Evolutionary conservation across 2,329 filamentous ascomycete species (phyloP), one percentile per base, ranked within the genome.

Genomic region (Ophiostoma sp.): DNA sequence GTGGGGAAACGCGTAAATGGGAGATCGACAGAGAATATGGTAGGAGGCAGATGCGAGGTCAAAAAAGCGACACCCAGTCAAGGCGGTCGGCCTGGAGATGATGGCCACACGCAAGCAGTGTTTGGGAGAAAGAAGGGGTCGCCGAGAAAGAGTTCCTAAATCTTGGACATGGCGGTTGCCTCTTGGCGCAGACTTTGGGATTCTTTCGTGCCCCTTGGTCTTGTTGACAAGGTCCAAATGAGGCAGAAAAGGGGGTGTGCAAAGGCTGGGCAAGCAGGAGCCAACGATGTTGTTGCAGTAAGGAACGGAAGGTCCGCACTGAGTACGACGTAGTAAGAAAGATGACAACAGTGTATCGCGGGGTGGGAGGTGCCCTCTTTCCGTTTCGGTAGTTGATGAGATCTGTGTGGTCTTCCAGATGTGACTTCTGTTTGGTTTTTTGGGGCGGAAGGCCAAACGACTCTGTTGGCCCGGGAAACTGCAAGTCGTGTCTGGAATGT

Each of bases 151-250:
- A 77, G 69, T 76, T 75, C 72, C 76, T 77, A 77, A 55, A 75
- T 77, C 76, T 77, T 77, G 76, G 74, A 76, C 76, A 77, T 77
- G 75, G 76, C 76, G 75, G 73, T 71, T 77, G 73, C 75, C 75
- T 76, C 73, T 75, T 73, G 69, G 69, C 64, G 57, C 25, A 72
- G 69, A 68, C 52, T 55, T 57, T 17, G 11, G 48, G 45, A 55
- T 64, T 55, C 45, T 33, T 71, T 39, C 25, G 19, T 59, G 52
- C 12, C 42, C 45, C 28, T 36, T 69, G 22, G 31, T 22, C 5
- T 50, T 69, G 42, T 69, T 55, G 66, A 52, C 28, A 68, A 12
- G 63, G 39, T n/a, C 12, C 28, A 52, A 50, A 22, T 31, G 45
- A 36, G 12, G 45, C 36, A 45, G 33, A 50, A 15, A 12, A 15